Evolutionary conservation across 768 basidiomycete species (phyloP), one percentile per base, ranked within the genome.

Genomic region (Pluteus cervinus): DNA sequence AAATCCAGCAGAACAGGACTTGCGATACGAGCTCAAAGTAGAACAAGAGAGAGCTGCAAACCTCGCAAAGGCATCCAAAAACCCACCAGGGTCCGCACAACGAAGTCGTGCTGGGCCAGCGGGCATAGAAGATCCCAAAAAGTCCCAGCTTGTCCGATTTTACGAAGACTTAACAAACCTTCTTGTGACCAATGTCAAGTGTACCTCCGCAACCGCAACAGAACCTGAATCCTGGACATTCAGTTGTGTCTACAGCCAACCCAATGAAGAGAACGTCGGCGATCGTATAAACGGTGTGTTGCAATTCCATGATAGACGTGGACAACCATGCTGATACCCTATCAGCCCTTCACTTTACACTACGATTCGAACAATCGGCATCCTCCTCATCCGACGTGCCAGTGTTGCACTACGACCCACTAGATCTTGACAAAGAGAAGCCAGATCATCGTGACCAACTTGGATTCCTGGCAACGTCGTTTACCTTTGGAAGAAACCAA

Each of bases 151-250:
- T 29, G 69, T 90, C 48, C 68, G 68, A 35, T 74, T 93, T 43
- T 94, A 94, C 54, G 88, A 92, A 56, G 88, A 92, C 50, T 58
- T 89, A 45, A 89, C 87, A 1, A 87, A 90, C 48, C 61, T 93
- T 16, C 66, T 87, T 25, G 70, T 93, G 16, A 66, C 75, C 3
- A 73, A 66, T 23, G 69, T 87, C 54, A 81, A 78, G 45, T 42
- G 53, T 10, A 51, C 57, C 28, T 45, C 52, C 8, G 55, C 59
- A 18, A 56, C 60, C 36, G 60, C 63, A 36, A 55, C 69, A 12
- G 63, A 69, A 24, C 48, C 69, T 6, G 81, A 86, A 12, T 77
- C 87, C 39, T 70, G 76, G 61, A 57, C 65, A 10, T 69, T 81
- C 43, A 72, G 63, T 5, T 93, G 88, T 54, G 57, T 86, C 21